Evolutionary conservation across 2,329 filamentous ascomycete genomes (phyloP).

Genomic region (Coniella lustricola): DNA sequence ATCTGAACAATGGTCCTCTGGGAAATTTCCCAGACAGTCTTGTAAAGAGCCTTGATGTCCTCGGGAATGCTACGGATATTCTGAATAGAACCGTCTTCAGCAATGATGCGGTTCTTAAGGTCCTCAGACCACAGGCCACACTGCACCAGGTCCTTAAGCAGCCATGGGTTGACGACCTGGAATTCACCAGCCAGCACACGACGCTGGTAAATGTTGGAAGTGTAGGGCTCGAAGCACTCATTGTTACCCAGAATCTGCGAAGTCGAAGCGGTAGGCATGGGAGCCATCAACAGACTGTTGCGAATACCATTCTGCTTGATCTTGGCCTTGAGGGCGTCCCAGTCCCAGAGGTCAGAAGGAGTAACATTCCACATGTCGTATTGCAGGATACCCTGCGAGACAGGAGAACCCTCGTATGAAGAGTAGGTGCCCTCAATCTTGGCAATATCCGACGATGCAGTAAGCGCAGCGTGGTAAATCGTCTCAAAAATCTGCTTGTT

Average conservation of each 20-base stretch:
- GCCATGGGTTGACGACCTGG: constrained; percentile 98
- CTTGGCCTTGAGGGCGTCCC: constrained; percentile 79
- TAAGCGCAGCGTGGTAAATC: constrained; percentile 93
- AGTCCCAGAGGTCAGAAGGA: constrained; percentile 94
- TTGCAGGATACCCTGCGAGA: constrained; percentile 91
- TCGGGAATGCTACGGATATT: constrained; percentile 94
- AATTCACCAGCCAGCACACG: constrained; percentile 97
- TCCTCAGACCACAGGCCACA: constrained; percentile 97
- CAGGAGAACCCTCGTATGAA: constrained; percentile 87
- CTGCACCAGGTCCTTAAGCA: constrained; percentile 95
- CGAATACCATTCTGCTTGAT: constrained; percentile 90
- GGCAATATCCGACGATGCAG: constrained; percentile 80
- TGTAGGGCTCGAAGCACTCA: constrained; percentile 99
- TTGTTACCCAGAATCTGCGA: constrained; percentile 99
- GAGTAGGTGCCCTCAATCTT: constrained; percentile 78
- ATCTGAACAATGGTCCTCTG: constrained; percentile 95
- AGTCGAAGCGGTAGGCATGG: constrained; percentile 96
- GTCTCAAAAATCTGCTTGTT: constrained; percentile 99
- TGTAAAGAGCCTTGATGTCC: constrained; percentile 95
- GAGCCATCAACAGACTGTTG: constrained; percentile 90
- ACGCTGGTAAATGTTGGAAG: constrained; percentile 98
- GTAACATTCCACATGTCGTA: constrained; percentile 98
- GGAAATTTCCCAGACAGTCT: constrained; percentile 99
- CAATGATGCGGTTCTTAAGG: constrained; percentile 99
- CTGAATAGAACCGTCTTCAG: constrained; percentile 91